A percentile compares a stretch with the other conserved stretches of the same genome.
These are phyloP conservation scores for Calonectria hawksworthii DNA, from an alignment of 2,329 filamentous ascomycete species.

Conservation along the genomic window DNA sequence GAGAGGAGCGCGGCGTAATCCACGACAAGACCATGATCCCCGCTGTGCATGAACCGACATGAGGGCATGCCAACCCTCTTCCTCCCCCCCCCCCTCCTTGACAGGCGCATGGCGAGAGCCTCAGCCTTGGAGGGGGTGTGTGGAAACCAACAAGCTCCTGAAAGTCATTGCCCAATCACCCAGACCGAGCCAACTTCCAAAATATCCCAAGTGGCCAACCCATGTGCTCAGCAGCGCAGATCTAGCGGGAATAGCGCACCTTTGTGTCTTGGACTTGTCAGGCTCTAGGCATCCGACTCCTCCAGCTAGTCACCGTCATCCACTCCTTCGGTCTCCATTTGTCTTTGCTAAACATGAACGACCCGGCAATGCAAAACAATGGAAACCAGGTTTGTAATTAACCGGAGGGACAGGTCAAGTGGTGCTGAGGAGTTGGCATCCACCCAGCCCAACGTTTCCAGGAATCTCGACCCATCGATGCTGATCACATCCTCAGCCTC, in stretches of 20 bases:
- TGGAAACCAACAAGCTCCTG: slow-evolving; percentile 6
- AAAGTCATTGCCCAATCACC: slow-evolving; percentile 20
- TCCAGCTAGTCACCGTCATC: slow-evolving; percentile 19
- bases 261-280: slow-evolving; percentile 12
- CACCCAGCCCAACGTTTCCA: background rate
- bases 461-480: slow-evolving; percentile 4
- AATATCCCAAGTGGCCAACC: slow-evolving; percentile 21
- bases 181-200: slow-evolving; percentile 5
- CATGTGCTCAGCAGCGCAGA: slow-evolving; percentile 27
- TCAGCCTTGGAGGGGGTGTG: slow-evolving; percentile 12
- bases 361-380: background rate
- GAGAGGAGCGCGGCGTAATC: slow-evolving; percentile 25
- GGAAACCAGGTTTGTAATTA: slow-evolving; percentile 16
- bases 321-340: slow-evolving; percentile 18
- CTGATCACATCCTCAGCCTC: slow-evolving; percentile 20
- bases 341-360: slow-evolving; percentile 3
- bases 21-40: slow-evolving; percentile 11
- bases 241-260: slow-evolving; percentile 34
- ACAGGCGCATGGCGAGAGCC: slow-evolving; percentile 18
- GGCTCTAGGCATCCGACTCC: slow-evolving; percentile 14
- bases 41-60: slow-evolving; percentile 34
- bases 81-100: background rate
- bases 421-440: background rate
- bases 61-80: slow-evolving; percentile 17
- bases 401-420: slow-evolving; percentile 5